These are phyloP conservation scores for Alloascoidea africana DNA, from an alignment of 805 yeast genomes.

Conservation along the genomic window DNA sequence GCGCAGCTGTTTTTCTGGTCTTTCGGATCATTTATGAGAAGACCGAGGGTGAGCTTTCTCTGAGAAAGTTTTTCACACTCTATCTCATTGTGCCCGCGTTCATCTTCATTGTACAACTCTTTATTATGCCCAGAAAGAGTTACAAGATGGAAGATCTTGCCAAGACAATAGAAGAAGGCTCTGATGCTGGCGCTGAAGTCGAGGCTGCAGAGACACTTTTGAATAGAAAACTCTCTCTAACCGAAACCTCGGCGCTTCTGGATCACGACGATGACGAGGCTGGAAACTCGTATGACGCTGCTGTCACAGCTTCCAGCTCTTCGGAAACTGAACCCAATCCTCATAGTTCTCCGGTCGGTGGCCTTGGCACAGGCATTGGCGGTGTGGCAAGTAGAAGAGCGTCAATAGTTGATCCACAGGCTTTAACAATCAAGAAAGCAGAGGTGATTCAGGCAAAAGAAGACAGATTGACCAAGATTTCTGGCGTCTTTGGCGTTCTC, in stretches of 20 bases:
- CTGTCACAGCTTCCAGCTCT: background rate
- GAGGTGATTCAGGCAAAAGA: constrained; percentile 1
- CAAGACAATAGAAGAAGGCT: constrained; percentile 54
- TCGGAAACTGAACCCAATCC: constrained; percentile 1
- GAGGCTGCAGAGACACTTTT: constrained; percentile 3
- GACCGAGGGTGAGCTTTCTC: constrained; percentile 19
- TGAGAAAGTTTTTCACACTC: constrained; percentile 44
- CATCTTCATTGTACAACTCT: constrained; percentile 55
- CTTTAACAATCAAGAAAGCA: constrained; percentile 4
- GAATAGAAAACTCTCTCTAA: constrained; percentile 2
- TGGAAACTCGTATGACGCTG: background rate
- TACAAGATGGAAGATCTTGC: constrained; percentile 48
- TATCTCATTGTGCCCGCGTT: constrained; percentile 69
- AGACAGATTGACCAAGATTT: constrained; percentile 9
- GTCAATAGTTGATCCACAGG: constrained; percentile 6
- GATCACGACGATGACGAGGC: constrained; percentile 4
- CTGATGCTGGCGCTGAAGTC: constrained; percentile 3
- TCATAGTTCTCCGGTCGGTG: background rate
- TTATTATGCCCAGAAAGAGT: constrained; percentile 67
- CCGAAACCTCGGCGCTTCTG: constrained; percentile 3
- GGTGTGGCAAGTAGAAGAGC: constrained; percentile 4
- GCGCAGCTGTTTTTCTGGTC: constrained; percentile 71
- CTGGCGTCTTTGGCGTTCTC: constrained; percentile 61
- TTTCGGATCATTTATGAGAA: constrained; percentile 54
- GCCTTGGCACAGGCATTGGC: background rate